phyloP scores from a whole-genome alignment of 768 basidiomycete genomes.

The Phlegmacium glaucopus region DNA sequence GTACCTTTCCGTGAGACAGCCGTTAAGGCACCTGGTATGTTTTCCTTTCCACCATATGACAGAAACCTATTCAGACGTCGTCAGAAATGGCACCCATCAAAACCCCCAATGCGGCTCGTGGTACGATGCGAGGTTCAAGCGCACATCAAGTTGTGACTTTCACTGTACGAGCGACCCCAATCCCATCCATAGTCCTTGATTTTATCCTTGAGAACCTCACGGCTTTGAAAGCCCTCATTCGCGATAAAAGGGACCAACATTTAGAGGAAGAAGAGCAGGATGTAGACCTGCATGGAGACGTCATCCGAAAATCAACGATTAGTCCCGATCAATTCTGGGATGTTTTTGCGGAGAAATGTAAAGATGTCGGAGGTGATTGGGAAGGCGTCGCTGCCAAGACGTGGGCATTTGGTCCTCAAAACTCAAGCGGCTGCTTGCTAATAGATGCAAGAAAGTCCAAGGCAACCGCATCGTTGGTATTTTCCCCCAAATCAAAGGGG shows the following conservation, averaged over 20 bases:
- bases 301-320: constrained; percentile 60
- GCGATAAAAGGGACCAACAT: constrained; percentile 34
- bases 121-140: constrained; percentile 71
- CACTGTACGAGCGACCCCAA: constrained; percentile 76
- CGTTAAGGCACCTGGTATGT: constrained; percentile 66
- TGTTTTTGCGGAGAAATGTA: constrained; percentile 58
- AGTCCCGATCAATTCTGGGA: constrained; percentile 80
- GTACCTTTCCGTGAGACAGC: constrained; percentile 98
- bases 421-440: constrained; percentile 82
- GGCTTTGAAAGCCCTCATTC: constrained; percentile 60
- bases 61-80: neutral
- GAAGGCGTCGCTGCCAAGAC: constrained; percentile 60
- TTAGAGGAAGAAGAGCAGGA: constrained; percentile 34
- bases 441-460: constrained; percentile 63
- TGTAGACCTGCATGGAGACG: constrained; percentile 52
- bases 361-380: constrained; percentile 86
- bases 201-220: constrained; percentile 76
- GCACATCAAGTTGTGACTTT: constrained; percentile 74
- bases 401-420: constrained; percentile 92
- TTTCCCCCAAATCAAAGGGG: constrained; percentile 3
- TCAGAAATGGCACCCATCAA: constrained; percentile 88
- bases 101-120: constrained; percentile 63
- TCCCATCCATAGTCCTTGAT: constrained; percentile 66
- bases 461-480: constrained; percentile 54
- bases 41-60: constrained; percentile 2